Evolutionary conservation across 768 basidiomycete species (phyloP), one percentile per base, ranked within the genome.

Genomic region (Suillus plorans): DNA sequence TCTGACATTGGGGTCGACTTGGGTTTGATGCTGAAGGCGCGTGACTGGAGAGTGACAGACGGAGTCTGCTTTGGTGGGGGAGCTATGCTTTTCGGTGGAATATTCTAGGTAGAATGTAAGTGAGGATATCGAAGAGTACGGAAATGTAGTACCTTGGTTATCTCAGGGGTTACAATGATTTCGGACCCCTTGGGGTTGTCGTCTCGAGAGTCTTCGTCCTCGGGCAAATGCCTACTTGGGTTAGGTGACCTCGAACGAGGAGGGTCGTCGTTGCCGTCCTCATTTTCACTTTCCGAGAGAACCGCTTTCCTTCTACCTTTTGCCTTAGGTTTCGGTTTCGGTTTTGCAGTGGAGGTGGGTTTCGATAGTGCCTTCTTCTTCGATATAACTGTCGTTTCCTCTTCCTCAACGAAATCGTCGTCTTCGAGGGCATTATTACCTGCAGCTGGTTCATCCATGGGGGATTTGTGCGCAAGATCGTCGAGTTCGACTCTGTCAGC

Each of bases 1-100:
- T 92, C 91, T 31, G 31, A 31, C 89, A 93, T 89, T 5, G 89
- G 84, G 4, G 86, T 85, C 47, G 31, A 31, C 31, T 7, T 31
- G 31, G 31, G 5, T 31, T 31, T 31, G 31, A 31, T 31, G 31
- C 31, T 31, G 31, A 31, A 31, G 31, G 31, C 31, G 31, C 31
- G 31, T 31, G 31, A 31, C 5, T 31, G 31, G 31, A 31, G 31
- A 31, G 31, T 6, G 31, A 31, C 31, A 31, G 31, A 31, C 31
- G 31, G 31, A 31, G 31, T 31, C 31, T 31, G 66, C 12, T 71
- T 68, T 36, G 53, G 55, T 41, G 49, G 63, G 3, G 41, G 37
- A 42, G 59, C 55, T 55, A 28, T 61, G 45, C 61, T 63, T 4
- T 47, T 39, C 3, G 65, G 63, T 4, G 60, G 18, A 50, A 68